Percentiles rank a stretch among this genome's conserved stretches.
Conservation (phyloP, 139 green algal genomes). For the Mesostigma viride region DNA sequence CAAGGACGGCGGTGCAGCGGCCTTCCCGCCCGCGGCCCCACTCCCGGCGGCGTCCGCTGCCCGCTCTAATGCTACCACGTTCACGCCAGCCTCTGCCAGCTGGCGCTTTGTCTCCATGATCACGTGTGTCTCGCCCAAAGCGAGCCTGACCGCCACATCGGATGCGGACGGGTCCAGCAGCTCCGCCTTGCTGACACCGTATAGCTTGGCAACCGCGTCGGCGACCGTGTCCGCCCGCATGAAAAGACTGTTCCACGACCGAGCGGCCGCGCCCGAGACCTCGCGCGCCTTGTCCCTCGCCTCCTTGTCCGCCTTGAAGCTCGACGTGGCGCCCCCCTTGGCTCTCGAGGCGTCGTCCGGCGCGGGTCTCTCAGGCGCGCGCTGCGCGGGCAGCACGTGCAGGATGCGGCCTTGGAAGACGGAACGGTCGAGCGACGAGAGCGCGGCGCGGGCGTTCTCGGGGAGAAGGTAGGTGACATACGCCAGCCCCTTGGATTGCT, state of each 20-base stretch:
- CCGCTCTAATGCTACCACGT: conserved; percentile 57
- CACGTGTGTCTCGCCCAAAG: conserved; percentile 86
- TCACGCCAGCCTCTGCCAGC: conserved; percentile 59
- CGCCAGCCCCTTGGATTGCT: conserved; percentile 70
- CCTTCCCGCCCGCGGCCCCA: conserved; percentile 10
- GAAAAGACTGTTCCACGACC: conserved; percentile 94
- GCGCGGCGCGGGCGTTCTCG: conserved; percentile 44
- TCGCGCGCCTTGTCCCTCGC: conserved; percentile 52
- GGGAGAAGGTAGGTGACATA: conserved; percentile 70
- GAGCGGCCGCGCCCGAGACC: conserved; percentile 50
- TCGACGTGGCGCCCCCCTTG: conserved; percentile 7
- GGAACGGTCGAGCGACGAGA: conserved; percentile 39
- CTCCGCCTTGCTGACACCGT: conserved; percentile 72
- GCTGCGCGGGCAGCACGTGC: conserved; percentile 75
- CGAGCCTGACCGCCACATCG: conserved; percentile 71
- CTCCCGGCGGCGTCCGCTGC: conserved; percentile 54
- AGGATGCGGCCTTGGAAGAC: conserved; percentile 85
- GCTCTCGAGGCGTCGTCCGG: background rate
- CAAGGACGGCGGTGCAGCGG: too few species aligned
- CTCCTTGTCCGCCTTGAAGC: conserved; percentile 58
- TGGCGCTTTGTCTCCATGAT: conserved; percentile 79
- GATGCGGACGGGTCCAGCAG: conserved; percentile 58
- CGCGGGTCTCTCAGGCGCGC: conserved; percentile 13
- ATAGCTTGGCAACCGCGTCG: conserved; percentile 75
- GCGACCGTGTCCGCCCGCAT: conserved; percentile 91